A percentile compares a stretch with the other conserved stretches of the same genome.
These are phyloP conservation scores for Fusarium concolor DNA, from an alignment of 2,329 filamentous ascomycete species.

Conservation along the genomic window DNA sequence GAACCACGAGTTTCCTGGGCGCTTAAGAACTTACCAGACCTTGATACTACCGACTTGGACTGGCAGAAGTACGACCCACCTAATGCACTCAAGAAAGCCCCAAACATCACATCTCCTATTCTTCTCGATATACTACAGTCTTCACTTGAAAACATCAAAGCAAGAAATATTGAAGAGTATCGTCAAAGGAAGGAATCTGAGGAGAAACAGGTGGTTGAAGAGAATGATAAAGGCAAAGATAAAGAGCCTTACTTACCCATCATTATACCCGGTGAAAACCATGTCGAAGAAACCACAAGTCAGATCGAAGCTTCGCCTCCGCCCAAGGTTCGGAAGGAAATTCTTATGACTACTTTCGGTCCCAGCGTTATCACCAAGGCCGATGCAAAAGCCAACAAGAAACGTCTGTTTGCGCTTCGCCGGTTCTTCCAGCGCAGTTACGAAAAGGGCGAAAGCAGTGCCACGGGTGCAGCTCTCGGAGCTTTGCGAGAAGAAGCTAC, in stretches of 20 bases:
- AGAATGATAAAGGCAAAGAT: slow-evolving; percentile 49
- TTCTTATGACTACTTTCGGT: slow-evolving; percentile 14
- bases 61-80: slow-evolving; percentile 63
- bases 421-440: slow-evolving; percentile 53
- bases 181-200: slow-evolving; percentile 48
- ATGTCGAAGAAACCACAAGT: not conserved
- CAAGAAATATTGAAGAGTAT: slow-evolving; percentile 50
- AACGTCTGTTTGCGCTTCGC: slow-evolving; percentile 50
- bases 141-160: slow-evolving; percentile 60
- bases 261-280: slow-evolving; percentile 43
- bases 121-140: slow-evolving; percentile 56
- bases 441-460: slow-evolving; percentile 56
- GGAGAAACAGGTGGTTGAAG: slow-evolving; percentile 37
- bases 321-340: slow-evolving; percentile 15
- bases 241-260: slow-evolving; percentile 54
- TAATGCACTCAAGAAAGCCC: slow-evolving; percentile 52
- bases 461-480: slow-evolving; percentile 48
- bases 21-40: slow-evolving; percentile 37
- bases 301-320: not conserved
- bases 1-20: slow-evolving; percentile 37
- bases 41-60: slow-evolving; percentile 51
- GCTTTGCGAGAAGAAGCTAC: slow-evolving; percentile 40
- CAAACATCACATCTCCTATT: slow-evolving; percentile 55
- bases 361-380: slow-evolving; percentile 17
- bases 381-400: slow-evolving; percentile 42